Conservation (phyloP, 208 protist genomes). For the Trypanosoma theileri region DNA sequence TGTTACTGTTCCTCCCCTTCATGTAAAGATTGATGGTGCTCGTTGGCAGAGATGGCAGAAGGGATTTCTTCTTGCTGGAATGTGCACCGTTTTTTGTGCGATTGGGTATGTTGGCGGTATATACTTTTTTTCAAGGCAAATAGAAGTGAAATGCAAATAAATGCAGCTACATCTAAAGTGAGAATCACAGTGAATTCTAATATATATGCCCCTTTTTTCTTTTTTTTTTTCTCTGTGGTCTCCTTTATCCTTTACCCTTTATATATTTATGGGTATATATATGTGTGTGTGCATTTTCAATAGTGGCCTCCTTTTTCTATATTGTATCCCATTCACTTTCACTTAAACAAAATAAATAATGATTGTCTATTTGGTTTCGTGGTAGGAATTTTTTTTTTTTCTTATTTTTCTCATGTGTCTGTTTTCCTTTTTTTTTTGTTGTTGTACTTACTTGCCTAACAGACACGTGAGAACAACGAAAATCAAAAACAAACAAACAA, state of each 20-base stretch:
- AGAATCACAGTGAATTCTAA: not conserved
- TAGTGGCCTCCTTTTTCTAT: too few relatives aligned
- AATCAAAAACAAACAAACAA: not conserved
- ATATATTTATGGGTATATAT: too few relatives aligned
- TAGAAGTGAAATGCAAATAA: not conserved
- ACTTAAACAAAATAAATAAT: too few relatives aligned
- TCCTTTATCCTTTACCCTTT: too few relatives aligned
- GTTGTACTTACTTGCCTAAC: too few relatives aligned
- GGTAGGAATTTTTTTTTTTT: not conserved
- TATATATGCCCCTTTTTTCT: slow-evolving; percentile 1
- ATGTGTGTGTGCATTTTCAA: too few relatives aligned
- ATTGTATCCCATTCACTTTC: too few relatives aligned
- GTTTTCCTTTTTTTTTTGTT: slow-evolving; percentile 6
- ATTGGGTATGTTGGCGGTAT: slow-evolving; percentile 13
- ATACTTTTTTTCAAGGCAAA: not conserved
- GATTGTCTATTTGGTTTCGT: not conserved
- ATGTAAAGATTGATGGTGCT: not conserved
- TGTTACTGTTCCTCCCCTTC: not conserved
- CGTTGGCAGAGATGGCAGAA: not conserved
- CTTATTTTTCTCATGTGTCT: not conserved
- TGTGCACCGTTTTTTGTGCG: not conserved
- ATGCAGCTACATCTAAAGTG: not conserved
- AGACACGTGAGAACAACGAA: not conserved
- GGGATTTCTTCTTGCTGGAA: not conserved
- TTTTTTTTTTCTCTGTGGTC: not conserved